phyloP scores from a whole-genome alignment of 352 stramenopile genomes.

The Elongisporangium undulatum region DNA sequence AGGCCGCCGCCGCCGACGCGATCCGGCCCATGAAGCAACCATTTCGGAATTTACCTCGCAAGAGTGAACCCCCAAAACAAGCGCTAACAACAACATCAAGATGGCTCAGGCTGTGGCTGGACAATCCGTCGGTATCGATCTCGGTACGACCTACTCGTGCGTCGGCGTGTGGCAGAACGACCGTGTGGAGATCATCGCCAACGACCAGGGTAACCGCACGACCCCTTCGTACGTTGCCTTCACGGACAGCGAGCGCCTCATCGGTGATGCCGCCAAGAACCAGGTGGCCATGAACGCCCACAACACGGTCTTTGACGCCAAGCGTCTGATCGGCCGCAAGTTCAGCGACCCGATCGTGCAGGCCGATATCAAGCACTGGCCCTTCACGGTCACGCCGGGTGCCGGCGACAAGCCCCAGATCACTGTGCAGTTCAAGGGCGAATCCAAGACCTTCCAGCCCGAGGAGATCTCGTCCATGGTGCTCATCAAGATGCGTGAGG shows the following conservation, averaged over 20 bases:
- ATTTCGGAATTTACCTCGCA: slow-evolving; percentile 18
- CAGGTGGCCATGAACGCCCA: slow-evolving; percentile 91
- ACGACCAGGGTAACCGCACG: slow-evolving; percentile 95
- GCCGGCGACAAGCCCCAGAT: slow-evolving; percentile 67
- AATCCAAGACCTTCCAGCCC: slow-evolving; percentile 62
- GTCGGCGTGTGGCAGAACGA: slow-evolving; percentile 93
- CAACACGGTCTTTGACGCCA: slow-evolving; percentile 96
- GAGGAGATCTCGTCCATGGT: slow-evolving; percentile 83
- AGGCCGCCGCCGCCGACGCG: neutral
- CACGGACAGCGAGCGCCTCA: slow-evolving; percentile 90
- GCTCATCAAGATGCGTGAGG: slow-evolving; percentile 66
- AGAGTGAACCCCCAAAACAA: slow-evolving; percentile 18
- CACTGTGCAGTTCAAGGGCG: slow-evolving; percentile 64
- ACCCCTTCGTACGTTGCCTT: slow-evolving; percentile 95
- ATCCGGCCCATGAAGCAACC: neutral
- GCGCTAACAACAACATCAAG: slow-evolving; percentile 11
- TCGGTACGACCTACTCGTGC: slow-evolving; percentile 93
- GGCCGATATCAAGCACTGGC: slow-evolving; percentile 62
- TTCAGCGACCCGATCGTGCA: slow-evolving; percentile 90
- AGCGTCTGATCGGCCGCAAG: slow-evolving; percentile 94
- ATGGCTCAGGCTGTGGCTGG: slow-evolving; percentile 23
- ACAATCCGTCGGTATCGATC: slow-evolving; percentile 76
- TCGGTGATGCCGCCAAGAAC: slow-evolving; percentile 93
- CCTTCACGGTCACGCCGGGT: slow-evolving; percentile 63
- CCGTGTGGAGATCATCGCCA: slow-evolving; percentile 95